Base-by-base conservation (phyloP, 441 rosid species). In the Brassica hybrid region DNA sequence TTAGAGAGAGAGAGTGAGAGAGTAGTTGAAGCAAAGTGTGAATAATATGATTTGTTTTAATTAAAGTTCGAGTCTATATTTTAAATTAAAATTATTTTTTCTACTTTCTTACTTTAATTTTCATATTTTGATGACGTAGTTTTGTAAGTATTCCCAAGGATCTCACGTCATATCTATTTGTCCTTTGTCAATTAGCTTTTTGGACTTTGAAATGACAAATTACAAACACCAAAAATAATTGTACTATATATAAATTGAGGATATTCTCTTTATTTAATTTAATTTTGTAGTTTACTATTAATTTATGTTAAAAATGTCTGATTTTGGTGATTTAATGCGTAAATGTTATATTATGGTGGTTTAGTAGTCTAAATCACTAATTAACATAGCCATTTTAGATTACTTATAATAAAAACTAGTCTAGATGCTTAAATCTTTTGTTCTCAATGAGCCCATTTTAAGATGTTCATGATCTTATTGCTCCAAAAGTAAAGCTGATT, bases 1-100 rank as follows among this genome's bases (percentile, higher is more conserved):
- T 4, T 3, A 45, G 54, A n/a, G 57, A 52, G 68, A 65, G 61
- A 1, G 73, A 52, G 66, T 54, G 78, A 1, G 73, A 73, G 71
- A 79, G 82, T 74, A 1, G 82, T 74, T 79, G 82, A 56, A 74
- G 71, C 67, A 74, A 79, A 69, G 82, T 79, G 78, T 79, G 82
- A 79, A 79, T 50, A 23, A 54, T 79, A 79, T 79, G 82, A 79
- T 0, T 56, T 74, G 71, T 54, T 60, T 79, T 7, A 79, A 79
- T 79, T 73, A 79, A 79, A 78, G 81, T 72, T 45, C 0, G 71
- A 13, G 59, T 64, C 2, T 64, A 60, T 50, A 9, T 56, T 18
- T 56, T 18, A 43, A 48, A 25, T 25, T 54, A 9, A 48, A 27
- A 2, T 73, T n/a, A 3, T 73, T 9, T 3, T 1, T 52, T 54